Conservation (phyloP, 106 monocot genomes). For the Hemerocallis citrina region DNA sequence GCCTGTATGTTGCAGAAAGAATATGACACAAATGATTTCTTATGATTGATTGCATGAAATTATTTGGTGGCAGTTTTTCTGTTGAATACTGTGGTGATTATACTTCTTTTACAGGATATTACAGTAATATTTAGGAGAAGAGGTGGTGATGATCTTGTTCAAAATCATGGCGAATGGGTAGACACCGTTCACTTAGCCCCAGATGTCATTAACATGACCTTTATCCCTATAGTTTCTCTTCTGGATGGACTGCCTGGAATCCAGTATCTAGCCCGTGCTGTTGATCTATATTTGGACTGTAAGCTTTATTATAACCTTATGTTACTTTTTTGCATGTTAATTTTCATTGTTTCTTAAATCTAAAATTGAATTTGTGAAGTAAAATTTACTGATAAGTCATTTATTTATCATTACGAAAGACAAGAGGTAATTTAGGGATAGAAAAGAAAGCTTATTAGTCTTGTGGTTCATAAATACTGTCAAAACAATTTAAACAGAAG, state of each 20-base stretch:
- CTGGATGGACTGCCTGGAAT: slow-evolving; percentile 50
- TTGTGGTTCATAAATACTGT: neutral
- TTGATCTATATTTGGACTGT: slow-evolving; percentile 87
- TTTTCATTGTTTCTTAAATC: neutral
- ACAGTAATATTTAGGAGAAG: slow-evolving; percentile 92
- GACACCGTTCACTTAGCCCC: slow-evolving; percentile 59
- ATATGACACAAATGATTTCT: neutral
- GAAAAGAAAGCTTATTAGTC: neutral
- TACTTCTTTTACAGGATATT: slow-evolving; percentile 52
- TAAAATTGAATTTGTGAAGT: no score
- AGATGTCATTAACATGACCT: slow-evolving; percentile 96
- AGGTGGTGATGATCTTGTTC: slow-evolving; percentile 93
- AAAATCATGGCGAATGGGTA: slow-evolving; percentile 75
- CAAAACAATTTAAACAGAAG: neutral
- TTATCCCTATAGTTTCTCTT: slow-evolving; percentile 75
- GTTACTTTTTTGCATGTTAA: neutral
- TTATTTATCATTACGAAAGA: neutral
- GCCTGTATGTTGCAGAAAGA: neutral
- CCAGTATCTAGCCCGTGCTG: slow-evolving; percentile 62
- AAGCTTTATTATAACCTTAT: slow-evolving; percentile 18
- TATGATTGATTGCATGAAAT: neutral
- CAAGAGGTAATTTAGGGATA: neutral
- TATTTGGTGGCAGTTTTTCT: neutral
- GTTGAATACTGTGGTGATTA: slow-evolving; percentile 8
- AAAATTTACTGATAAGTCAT: neutral